Evolutionary conservation across 2,329 filamentous ascomycete species (phyloP).

Genomic region (Chrysoporthe deuterocubensis): DNA sequence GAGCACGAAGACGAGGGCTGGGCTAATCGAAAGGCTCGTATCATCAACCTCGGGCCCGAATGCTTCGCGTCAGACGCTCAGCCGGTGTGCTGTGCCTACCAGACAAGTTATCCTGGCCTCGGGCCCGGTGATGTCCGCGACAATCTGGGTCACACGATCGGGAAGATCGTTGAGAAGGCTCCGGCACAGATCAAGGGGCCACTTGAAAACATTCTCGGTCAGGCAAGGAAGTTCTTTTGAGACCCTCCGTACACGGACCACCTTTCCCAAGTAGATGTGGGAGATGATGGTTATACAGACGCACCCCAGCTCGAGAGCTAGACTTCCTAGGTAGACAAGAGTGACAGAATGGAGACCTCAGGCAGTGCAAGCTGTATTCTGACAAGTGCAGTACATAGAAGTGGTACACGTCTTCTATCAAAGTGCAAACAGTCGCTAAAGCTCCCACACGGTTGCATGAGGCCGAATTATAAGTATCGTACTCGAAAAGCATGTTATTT

Average conservation of each 20-base stretch:
- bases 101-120: constrained; percentile 1
- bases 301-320: no score
- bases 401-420: not conserved
- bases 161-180: constrained; percentile 17
- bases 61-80: constrained; percentile 22
- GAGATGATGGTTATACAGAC: no score
- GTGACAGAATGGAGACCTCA: no score
- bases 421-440: not conserved
- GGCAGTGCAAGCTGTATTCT: no score
- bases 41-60: constrained; percentile 21
- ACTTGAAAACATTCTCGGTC: constrained; percentile 13
- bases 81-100: constrained; percentile 26
- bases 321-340: no score
- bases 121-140: not conserved
- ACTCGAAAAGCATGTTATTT: not conserved
- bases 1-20: constrained; percentile 28
- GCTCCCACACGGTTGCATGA: not conserved
- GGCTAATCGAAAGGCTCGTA: constrained; percentile 31
- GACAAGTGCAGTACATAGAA: not conserved
- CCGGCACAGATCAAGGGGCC: constrained; percentile 4
- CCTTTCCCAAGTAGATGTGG: no score
- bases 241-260: not conserved
- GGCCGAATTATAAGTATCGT: not conserved
- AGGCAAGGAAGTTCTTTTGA: constrained; percentile 18
- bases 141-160: constrained; percentile 11